phyloP scores from a whole-genome alignment of 306 rosid species.

The Quercus mongolica region DNA sequence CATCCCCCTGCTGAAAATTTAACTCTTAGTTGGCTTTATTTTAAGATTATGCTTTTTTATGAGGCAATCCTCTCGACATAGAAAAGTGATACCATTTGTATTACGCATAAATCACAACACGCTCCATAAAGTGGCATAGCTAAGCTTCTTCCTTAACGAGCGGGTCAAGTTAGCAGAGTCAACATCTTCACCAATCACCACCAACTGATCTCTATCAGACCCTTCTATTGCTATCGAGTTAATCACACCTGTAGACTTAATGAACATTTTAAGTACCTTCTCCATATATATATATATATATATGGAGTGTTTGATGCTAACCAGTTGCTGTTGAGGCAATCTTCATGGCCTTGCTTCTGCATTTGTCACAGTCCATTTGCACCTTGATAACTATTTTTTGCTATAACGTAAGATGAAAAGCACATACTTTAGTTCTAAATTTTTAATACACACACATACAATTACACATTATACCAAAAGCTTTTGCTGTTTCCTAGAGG shows the following conservation, averaged over 20 bases:
- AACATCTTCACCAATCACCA: constrained; percentile 17
- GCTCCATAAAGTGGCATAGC: not conserved
- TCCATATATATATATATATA: not conserved
- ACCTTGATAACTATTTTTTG: constrained; percentile 31
- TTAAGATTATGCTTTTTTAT: no score
- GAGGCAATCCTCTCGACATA: no score
- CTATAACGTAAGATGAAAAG: constrained; percentile 8
- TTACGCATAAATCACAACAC: not conserved
- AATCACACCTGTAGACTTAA: constrained; percentile 19
- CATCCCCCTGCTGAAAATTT: no score
- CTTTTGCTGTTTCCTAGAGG: no score
- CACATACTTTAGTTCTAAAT: not conserved
- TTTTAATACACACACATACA: no score
- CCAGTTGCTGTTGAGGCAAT: constrained; percentile 23
- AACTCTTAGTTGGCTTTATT: no score
- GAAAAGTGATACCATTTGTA: no score
- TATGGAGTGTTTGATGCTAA: not conserved
- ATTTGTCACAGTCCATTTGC: constrained; percentile 14
- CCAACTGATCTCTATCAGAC: constrained; percentile 19
- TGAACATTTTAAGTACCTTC: not conserved
- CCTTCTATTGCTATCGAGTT: constrained; percentile 25
- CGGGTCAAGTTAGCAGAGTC: constrained; percentile 24
- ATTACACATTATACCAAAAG: no score
- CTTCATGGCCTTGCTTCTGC: constrained; percentile 36
- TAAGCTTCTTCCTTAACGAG: constrained; percentile 5